Percentiles rank a stretch among this genome's conserved stretches.
phyloP scores from a whole-genome alignment of 768 basidiomycete species.

The Tremella yokohamensis region DNA sequence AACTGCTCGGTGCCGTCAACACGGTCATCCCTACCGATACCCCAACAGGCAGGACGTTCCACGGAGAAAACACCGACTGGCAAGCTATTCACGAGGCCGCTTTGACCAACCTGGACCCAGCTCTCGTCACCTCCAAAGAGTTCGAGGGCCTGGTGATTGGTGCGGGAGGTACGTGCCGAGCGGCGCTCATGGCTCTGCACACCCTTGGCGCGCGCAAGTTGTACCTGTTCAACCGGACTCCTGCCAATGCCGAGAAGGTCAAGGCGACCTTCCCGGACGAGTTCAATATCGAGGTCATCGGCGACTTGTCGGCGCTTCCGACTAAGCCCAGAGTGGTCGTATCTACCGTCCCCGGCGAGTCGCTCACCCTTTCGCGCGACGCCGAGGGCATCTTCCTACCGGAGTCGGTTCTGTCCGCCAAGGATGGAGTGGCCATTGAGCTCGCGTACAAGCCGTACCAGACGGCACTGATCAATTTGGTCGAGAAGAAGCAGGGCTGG shows the following conservation, averaged over 20 bases:
- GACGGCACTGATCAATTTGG: conserved; percentile 74
- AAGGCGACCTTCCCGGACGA: conserved; percentile 65
- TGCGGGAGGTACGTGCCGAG: conserved; percentile 90
- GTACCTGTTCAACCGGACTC: conserved; percentile 85
- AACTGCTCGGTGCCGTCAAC: conserved; percentile 89
- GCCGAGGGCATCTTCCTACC: conserved; percentile 35
- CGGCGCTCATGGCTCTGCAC: conserved; percentile 85
- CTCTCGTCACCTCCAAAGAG: conserved; percentile 52
- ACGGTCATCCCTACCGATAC: conserved; percentile 63
- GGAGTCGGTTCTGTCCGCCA: conserved; percentile 58
- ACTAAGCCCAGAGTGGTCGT: conserved; percentile 69
- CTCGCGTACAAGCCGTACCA: conserved; percentile 89
- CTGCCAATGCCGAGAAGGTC: conserved; percentile 66
- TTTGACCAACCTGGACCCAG: conserved; percentile 28
- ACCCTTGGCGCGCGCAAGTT: conserved; percentile 65
- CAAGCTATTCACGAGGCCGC: conserved; percentile 69
- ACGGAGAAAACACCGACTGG: conserved; percentile 97
- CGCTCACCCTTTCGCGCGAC: conserved; percentile 57
- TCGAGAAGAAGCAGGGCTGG: conserved; percentile 51
- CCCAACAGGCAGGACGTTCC: conserved; percentile 56
- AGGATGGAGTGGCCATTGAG: conserved; percentile 79
- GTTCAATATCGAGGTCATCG: conserved; percentile 58
- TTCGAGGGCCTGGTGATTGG: conserved; percentile 78
- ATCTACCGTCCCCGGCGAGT: conserved; percentile 72
- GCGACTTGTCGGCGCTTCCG: conserved; percentile 59